Percentiles rank a stretch among this genome's conserved stretches.
Evolutionary conservation across 352 stramenopile species (phyloP).

Genomic region (Phytophthora fragariaefolia): DNA sequence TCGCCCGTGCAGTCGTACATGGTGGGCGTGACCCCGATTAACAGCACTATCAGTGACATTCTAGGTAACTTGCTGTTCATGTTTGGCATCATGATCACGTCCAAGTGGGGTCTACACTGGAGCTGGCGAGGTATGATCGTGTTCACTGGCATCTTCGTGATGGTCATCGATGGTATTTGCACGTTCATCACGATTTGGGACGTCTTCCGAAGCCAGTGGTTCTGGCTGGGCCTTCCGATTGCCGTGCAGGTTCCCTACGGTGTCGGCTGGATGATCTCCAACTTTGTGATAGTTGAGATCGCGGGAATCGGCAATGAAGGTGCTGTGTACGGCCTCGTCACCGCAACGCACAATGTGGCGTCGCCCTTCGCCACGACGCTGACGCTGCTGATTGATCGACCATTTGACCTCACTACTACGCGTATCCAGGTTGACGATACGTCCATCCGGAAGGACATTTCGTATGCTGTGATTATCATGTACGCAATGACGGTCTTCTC

Average conservation of each 20-base stretch:
- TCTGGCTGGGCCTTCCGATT: constrained; percentile 45
- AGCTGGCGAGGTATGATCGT: constrained; percentile 47
- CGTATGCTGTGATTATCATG: constrained; percentile 49
- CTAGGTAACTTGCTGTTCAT: constrained; percentile 43
- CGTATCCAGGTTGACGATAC: constrained; percentile 41
- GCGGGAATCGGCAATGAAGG: constrained; percentile 48
- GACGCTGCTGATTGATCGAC: constrained; percentile 39
- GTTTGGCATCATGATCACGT: constrained; percentile 40
- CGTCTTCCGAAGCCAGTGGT: constrained; percentile 42
- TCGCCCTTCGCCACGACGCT: constrained; percentile 39
- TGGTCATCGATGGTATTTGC: constrained; percentile 33
- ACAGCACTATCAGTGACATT: constrained; percentile 41
- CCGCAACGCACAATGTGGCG: constrained; percentile 43
- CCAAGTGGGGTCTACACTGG: constrained; percentile 40
- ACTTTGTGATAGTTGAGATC: constrained; percentile 51
- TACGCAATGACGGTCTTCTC: constrained; percentile 41
- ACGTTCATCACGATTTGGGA: constrained; percentile 44
- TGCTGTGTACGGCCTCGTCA: constrained; percentile 50
- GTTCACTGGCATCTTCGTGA: constrained; percentile 34
- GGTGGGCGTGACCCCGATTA: constrained; percentile 43
- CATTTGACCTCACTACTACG: constrained; percentile 38
- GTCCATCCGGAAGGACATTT: constrained; percentile 42
- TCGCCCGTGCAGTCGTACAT: constrained; percentile 45
- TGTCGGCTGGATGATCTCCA: constrained; percentile 47
- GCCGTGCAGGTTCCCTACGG: constrained; percentile 47